These are phyloP conservation scores for Aspergillus ellipticus DNA, from an alignment of 495 filamentous ascomycete genomes.

Conservation along the genomic window DNA sequence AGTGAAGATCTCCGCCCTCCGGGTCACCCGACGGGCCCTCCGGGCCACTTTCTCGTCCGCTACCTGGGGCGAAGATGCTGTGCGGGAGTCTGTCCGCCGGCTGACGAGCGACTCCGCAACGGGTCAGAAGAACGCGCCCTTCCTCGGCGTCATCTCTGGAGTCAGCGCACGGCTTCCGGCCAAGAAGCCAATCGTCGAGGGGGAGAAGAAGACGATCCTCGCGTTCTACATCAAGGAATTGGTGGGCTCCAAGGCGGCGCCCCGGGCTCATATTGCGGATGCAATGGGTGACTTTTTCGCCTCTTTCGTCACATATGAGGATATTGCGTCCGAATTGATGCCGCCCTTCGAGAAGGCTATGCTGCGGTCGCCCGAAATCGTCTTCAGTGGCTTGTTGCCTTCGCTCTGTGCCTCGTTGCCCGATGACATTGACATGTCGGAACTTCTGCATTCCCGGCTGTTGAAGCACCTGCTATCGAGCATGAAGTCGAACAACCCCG, in stretches of 20 bases:
- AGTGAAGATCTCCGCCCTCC: slow-evolving; percentile 62
- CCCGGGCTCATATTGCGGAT: slow-evolving; percentile 68
- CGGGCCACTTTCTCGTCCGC: slow-evolving; percentile 60
- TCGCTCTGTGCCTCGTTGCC: slow-evolving; percentile 67
- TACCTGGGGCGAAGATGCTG: slow-evolving; percentile 52
- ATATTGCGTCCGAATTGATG: slow-evolving; percentile 69
- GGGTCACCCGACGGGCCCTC: slow-evolving; percentile 69
- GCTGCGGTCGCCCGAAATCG: slow-evolving; percentile 83
- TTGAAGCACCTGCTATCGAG: slow-evolving; percentile 83
- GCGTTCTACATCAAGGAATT: slow-evolving; percentile 82
- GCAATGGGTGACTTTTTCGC: slow-evolving; percentile 81
- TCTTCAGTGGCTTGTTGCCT: slow-evolving; percentile 70
- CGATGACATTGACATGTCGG: slow-evolving; percentile 68
- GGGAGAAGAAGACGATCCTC: slow-evolving; percentile 66
- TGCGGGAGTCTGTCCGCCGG: slow-evolving; percentile 59
- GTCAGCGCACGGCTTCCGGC: slow-evolving; percentile 68
- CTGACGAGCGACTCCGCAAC: slow-evolving; percentile 62
- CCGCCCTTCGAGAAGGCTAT: slow-evolving; percentile 85
- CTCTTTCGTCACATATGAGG: slow-evolving; percentile 68
- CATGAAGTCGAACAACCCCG: slow-evolving; percentile 79
- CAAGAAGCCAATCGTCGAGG: slow-evolving; percentile 55
- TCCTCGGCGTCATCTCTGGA: slow-evolving; percentile 81
- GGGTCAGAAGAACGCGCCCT: slow-evolving; percentile 61
- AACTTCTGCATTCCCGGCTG: slow-evolving; percentile 61
- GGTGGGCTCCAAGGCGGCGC: slow-evolving; percentile 66